A percentile compares a stretch with the other conserved stretches of the same genome.
These are phyloP conservation scores for Tuber melanosporum DNA, from an alignment of 495 filamentous ascomycete species.

Conservation along the genomic window DNA sequence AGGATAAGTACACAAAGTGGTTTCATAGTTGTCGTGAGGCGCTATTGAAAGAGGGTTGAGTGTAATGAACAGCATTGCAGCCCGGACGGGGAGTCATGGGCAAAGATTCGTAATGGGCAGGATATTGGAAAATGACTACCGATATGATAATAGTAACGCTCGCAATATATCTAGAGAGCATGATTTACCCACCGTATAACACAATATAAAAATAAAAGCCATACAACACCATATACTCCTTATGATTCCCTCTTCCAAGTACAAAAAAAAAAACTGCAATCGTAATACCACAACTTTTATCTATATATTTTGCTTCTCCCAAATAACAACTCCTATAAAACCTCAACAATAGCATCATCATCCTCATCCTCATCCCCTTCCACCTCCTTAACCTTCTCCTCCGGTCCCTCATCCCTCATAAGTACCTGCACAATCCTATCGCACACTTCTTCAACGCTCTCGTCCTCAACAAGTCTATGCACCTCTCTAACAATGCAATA, in stretches of 20 bases:
- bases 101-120: background rate
- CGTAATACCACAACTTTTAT: background rate
- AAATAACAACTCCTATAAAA: constrained; percentile 30
- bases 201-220: background rate
- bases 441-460: constrained; percentile 73
- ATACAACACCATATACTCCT: background rate
- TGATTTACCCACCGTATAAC: background rate
- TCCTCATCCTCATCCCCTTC: constrained; percentile 44
- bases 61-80: background rate
- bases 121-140: background rate
- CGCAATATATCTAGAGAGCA: background rate
- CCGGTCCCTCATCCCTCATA: constrained; percentile 65
- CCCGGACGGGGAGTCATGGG: background rate
- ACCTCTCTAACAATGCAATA: constrained; percentile 86
- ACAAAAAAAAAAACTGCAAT: background rate
- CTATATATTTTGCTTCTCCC: background rate
- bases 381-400: constrained; percentile 13
- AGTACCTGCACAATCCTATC: constrained; percentile 87
- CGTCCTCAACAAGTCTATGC: constrained; percentile 71
- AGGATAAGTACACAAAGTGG: constrained; percentile 37
- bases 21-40: constrained; percentile 31
- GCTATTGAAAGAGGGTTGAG: constrained; percentile 19
- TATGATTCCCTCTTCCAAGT: background rate
- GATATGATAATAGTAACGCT: background rate
- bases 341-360: constrained; percentile 48